Evolutionary conservation across 2,329 filamentous ascomycete genomes (phyloP), one percentile per base, ranked within the genome.

Genomic region (Dothistroma pini): DNA sequence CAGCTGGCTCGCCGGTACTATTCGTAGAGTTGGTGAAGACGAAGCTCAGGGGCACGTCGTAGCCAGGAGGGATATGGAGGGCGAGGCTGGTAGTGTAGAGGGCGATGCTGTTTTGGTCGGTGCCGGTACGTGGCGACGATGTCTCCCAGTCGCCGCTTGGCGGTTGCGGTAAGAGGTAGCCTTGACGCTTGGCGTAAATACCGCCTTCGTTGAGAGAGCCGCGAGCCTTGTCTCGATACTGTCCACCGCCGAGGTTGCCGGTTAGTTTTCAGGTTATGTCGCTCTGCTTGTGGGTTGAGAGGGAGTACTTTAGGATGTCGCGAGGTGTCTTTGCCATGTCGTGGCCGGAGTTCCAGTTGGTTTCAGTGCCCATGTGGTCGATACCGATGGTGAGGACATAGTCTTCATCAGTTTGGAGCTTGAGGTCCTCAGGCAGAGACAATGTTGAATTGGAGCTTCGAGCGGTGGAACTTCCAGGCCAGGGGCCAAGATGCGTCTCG

Each of bases 171-270:
- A 85, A 79, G 63, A 87, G 84, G 54, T 81, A 86, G 4, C 86
- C 86, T 66, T 84, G 79, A 11, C 87, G 76, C 71, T 89, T 86
- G 12, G 82, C 83, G 70, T 76, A 88, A 12, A 88, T 70, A 0
- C 83, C 86, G 2, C 86, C 86, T 71, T 89, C 86, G 65, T 89
- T 89, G 25, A 88, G 75, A 0, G 86, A 86, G 0, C 86, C 86
- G 29, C 86, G 82, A 11, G 78, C 78, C 19, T 77, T 77, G 67
- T 89, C 87, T 4, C 69, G 63, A 70, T 87, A 88, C 61, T 81
- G 72, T 68, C 89, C 86, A 7, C 85, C 86, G 7, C 85, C 85
- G 0, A 89, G 78, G 58, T 89, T 89, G 5, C 87, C 87, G 0
- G 86, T 88, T 0, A 89, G 67, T 69, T 87, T 88, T 86, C 87